Conservation (phyloP, 73 alveolate genomes). For the Stentor roeselii region DNA sequence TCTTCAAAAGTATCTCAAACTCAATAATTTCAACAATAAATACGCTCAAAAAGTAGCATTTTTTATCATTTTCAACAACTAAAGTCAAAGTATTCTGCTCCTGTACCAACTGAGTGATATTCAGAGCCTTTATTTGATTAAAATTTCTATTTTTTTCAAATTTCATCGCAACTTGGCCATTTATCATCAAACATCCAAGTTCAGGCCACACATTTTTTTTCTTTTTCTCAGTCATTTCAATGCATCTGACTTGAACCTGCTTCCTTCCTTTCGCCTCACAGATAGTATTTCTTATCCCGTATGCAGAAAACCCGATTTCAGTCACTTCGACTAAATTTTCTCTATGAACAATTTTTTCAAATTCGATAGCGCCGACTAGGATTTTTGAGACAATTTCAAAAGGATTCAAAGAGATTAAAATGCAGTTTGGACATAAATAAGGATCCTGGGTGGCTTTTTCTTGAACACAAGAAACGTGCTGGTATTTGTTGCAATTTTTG, state of each 20-base stretch:
- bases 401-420: not conserved
- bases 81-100: not conserved
- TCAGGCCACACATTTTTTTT: not conserved
- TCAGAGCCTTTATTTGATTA: constrained; percentile 17
- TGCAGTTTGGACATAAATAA: not conserved
- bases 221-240: not conserved
- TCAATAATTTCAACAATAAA: not conserved
- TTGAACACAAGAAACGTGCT: not conserved
- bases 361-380: not conserved
- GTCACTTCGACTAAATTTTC: not conserved
- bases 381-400: not conserved
- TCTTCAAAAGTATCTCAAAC: not conserved
- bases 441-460: not conserved
- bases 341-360: not conserved
- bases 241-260: constrained; percentile 30
- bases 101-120: not conserved
- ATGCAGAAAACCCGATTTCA: not conserved
- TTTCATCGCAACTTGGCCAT: constrained; percentile 8
- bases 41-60: not conserved
- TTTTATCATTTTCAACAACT: not conserved
- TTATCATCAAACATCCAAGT: not conserved
- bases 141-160: not conserved
- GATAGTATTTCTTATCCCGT: not conserved
- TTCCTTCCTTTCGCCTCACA: not conserved
- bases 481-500: not conserved